Base-by-base conservation (phyloP, 306 rosid genomes). In the Sechiopsis laciniata region DNA sequence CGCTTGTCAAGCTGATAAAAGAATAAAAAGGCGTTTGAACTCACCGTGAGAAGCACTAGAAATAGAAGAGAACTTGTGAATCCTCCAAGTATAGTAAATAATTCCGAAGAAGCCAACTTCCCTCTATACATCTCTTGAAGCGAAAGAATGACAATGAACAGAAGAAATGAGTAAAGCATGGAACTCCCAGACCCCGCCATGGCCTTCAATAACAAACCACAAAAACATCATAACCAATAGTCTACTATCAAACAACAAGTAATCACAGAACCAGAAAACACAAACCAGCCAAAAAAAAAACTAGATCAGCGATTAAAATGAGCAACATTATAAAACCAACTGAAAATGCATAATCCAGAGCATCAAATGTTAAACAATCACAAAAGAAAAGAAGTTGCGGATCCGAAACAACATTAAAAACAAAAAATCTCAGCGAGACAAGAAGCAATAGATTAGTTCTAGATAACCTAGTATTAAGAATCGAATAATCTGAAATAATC, bases 61-160 rank as follows among this genome's bases (percentile, higher is more conserved):
- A 95, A 95, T 2, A 91, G 69, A 69, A 89, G 95, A 73, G 99
- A 91, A 76, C 99, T 95, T 73, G 24, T 71, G 86, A 95, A 91
- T 8, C 97, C 99, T 80, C 99, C 99, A 29, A 88, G 90, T 77
- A 91, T 95, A 24, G 97, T 95, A 84, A 78, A 91, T 42, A 95
- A 78, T 80, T 95, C 97, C 0, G 96, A 79, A 2, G 96, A 95
- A 2, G 99, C 97, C 73, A 95, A 78, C 77, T 88, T 89, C 79
- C 82, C 93, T 73, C 99, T 88, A 77, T 91, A 91, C 91, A 95
- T 84, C 80, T 89, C 92, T 88, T 91, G 97, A 78, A 95, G 97
- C 2, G 99, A 95, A 73, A 95, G 96, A 76, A 87, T 88, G 57
- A 95, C 95, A 21, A 69, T 82, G 81, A 95, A 95, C 42, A 95